Base-by-base conservation (phyloP, 805 yeast species). In the Metschnikowia reukaufii region DNA sequence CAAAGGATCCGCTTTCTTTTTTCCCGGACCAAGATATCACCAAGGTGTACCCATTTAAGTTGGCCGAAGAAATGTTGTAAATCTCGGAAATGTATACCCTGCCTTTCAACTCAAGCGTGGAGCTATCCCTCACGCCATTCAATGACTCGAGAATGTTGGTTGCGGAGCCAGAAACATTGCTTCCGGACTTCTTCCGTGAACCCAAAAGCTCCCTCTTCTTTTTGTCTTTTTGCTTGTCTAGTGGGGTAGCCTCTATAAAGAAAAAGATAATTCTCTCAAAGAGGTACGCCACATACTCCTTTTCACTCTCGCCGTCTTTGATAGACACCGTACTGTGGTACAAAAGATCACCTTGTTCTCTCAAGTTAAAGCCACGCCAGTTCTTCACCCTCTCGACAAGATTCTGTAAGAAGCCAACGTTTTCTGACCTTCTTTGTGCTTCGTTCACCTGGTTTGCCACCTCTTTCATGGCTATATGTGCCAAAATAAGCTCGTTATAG, bases 371-470 rank as follows among this genome's bases (percentile, higher is more conserved):
- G 18, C 97, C 97, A 57, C 89, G 82, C 99, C 99, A 94, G 67
- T 91, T 96, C 18, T 76, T 73, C 9, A 92, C 95, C 48, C 91
- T 79, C 17, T 82, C 87, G 45, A 78, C 75, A 36, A 94, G 74
- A 44, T 84, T 85, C 55, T 79, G 81, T 35, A 87, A 74, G 31
- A 81, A 77, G 48, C 83, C 86, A 45, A 82, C 78, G 65, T 94
- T 94, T 64, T 94, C 99, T 1, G 94, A 84, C 54, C 87, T 76
- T 66, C 99, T 79, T 69, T 91, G 97, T 16, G 96, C 88, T 64
- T 94, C 99, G 68, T 94, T 94, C 30, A 94, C 92, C 55, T 81
- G 83, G 55, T 81, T 78, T 17, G 97, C 96, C 58, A 92, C 91
- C 53, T 83, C 90, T 57, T 83, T 88, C 61, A 92, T 81, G 18